phyloP scores from a whole-genome alignment of 2,329 filamentous ascomycete genomes.

The Colletotrichum falcatum region DNA sequence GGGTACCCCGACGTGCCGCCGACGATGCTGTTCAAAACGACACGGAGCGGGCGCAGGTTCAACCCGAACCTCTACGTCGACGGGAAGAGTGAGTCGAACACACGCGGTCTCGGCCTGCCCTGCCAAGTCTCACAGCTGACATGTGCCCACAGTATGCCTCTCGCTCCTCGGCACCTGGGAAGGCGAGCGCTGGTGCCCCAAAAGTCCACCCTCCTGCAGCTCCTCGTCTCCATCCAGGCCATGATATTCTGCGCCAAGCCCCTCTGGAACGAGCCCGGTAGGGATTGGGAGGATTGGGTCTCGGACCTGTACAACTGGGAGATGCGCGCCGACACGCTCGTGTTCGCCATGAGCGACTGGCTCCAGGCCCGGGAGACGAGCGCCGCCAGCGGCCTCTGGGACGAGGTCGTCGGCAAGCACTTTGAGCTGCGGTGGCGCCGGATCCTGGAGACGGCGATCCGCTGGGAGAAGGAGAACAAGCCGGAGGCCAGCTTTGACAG shows the following conservation, averaged over 20 bases:
- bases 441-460: not conserved
- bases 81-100: slow-evolving; percentile 56
- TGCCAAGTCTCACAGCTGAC: slow-evolving; percentile 23
- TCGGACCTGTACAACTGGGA: slow-evolving; percentile 48
- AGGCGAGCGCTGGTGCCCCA: slow-evolving; percentile 59
- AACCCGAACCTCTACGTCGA: slow-evolving; percentile 65
- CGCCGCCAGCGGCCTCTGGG: not conserved
- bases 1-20: slow-evolving; percentile 59
- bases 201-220: slow-evolving; percentile 62
- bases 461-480: not conserved
- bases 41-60: slow-evolving; percentile 51
- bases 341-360: slow-evolving; percentile 48
- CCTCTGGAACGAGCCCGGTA: slow-evolving; percentile 66
- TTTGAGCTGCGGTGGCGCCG: slow-evolving; percentile 12
- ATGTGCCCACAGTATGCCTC: slow-evolving; percentile 56
- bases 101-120: not conserved
- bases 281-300: slow-evolving; percentile 44
- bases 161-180: slow-evolving; percentile 63
- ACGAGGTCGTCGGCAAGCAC: slow-evolving; percentile 18
- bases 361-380: slow-evolving; percentile 35
- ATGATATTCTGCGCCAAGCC: slow-evolving; percentile 68
- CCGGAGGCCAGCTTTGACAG: too few species aligned
- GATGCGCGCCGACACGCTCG: slow-evolving; percentile 46
- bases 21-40: slow-evolving; percentile 52
- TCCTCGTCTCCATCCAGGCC: slow-evolving; percentile 67